Base-by-base conservation (phyloP, 306 rosid species). In the Pyrus bretschneideri region DNA sequence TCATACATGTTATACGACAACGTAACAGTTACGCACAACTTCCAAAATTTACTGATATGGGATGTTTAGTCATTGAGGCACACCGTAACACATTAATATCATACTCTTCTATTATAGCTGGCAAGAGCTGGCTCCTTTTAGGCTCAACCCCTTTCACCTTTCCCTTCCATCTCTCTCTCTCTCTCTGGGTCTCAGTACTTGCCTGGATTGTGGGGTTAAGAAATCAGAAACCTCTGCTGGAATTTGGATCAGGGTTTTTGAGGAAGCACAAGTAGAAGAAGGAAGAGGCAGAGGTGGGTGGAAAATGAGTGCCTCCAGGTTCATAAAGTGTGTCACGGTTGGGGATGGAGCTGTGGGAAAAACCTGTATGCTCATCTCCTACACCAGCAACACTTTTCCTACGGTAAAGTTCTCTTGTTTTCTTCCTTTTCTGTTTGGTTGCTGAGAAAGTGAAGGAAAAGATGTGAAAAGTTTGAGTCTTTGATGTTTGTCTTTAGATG, bases 311-410 rank as follows among this genome's bases (percentile, higher is more conserved):
- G 98, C 89, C 25, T 91, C 98, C 4, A 91, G 93, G 90, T 94
- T 91, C 81, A 91, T 94, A 12, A 94, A 94, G 91, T 94, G 98
- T 58, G 98, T 94, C 59, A 94, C 98, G 0, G 98, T 94, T 0
- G 98, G 98, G 45, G 98, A 94, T 52, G 97, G 98, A 44, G 98
- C 98, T 3, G 97, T 94, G 40, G 98, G 98, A 80, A 91, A 94
- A 82, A 94, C 98, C 77, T 94, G 98, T 85, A 90, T 94, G 98
- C 98, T 91, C 72, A 94, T 94, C 81, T 94, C 98, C 70, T 91
- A 93, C 82, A 93, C 98, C 81, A 94, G 96, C 91, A 94, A 91
- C 85, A 94, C 98, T 83, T 91, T 94, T 86, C 98, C 97, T 30
- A 91, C 97, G 84, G 98, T 91, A 81, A 70, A 45, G 4, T 9